Evolutionary conservation across 768 basidiomycete species (phyloP).

Genomic region (Boletellus ananas): DNA sequence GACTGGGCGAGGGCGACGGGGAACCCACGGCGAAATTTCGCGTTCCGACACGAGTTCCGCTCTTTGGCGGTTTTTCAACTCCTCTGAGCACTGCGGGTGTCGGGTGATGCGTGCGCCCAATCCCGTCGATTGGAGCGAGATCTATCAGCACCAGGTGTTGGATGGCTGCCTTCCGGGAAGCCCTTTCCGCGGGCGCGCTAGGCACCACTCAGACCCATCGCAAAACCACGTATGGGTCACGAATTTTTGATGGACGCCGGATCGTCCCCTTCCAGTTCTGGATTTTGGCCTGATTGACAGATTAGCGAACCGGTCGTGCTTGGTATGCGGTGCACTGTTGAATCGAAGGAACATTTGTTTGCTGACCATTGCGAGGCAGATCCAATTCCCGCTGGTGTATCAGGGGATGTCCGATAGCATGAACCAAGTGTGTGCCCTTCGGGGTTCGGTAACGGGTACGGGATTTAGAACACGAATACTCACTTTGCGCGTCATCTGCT

Average conservation of each 20-base stretch:
- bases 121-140: background rate
- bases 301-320: background rate
- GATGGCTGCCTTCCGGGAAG: background rate
- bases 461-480: too few relatives aligned
- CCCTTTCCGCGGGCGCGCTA: background rate
- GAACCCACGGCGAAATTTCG: conserved; percentile 11
- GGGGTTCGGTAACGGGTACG: too few relatives aligned
- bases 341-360: background rate
- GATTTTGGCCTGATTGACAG: background rate
- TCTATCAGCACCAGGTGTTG: too few relatives aligned
- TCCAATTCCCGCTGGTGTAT: too few relatives aligned
- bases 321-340: background rate
- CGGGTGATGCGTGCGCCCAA: background rate
- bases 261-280: background rate
- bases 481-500: too few relatives aligned
- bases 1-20: too few relatives aligned
- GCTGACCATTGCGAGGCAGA: background rate
- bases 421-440: too few relatives aligned
- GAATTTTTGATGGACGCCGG: conserved; percentile 16
- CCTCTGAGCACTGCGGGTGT: too few relatives aligned
- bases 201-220: too few relatives aligned
- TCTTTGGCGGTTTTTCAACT: background rate
- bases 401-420: too few relatives aligned
- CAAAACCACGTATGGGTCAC: background rate
- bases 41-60: conserved; percentile 11